These are phyloP conservation scores for Phyllosticta citrichinensis DNA, from an alignment of 2,329 filamentous ascomycete genomes.

Conservation along the genomic window DNA sequence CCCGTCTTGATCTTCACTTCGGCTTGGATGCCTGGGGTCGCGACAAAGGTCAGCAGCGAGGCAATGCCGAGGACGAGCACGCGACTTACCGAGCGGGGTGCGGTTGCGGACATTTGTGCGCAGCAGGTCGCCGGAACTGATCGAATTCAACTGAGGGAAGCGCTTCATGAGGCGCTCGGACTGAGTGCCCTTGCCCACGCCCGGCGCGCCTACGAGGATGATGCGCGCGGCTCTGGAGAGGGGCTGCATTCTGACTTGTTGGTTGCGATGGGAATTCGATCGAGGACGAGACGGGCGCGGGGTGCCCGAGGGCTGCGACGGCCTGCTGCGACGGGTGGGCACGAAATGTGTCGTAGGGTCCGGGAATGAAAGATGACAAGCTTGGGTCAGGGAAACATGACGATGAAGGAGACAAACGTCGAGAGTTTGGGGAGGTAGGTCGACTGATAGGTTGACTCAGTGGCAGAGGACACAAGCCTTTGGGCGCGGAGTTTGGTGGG, in stretches of 20 bases:
- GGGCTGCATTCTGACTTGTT: slow-evolving; percentile 15
- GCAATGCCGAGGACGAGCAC: neutral
- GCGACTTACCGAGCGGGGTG: slow-evolving; percentile 65
- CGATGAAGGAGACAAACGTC: neutral
- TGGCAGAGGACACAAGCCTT: slow-evolving; percentile 3
- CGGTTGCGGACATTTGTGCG: slow-evolving; percentile 84
- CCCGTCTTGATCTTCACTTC: slow-evolving; percentile 81
- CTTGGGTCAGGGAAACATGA: slow-evolving; percentile 1
- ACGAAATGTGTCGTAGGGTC: neutral
- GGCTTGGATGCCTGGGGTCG: slow-evolving; percentile 67
- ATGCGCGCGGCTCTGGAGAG: slow-evolving; percentile 67
- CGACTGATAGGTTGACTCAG: neutral
- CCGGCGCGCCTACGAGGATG: slow-evolving; percentile 91
- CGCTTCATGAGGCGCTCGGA: slow-evolving; percentile 76
- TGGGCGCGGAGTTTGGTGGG: slow-evolving; percentile 7
- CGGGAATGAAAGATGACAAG: neutral
- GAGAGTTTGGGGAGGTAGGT: neutral
- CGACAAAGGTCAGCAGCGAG: neutral
- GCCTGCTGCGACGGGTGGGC: neutral
- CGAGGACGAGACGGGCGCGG: neutral
- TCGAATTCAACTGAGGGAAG: slow-evolving; percentile 80
- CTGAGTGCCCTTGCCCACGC: slow-evolving; percentile 94
- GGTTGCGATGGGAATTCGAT: neutral
- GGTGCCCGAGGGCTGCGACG: neutral
- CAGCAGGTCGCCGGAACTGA: slow-evolving; percentile 88